These are phyloP conservation scores for Aspergillus sp. DNA, from an alignment of 2,329 filamentous ascomycete genomes.

Conservation along the genomic window DNA sequence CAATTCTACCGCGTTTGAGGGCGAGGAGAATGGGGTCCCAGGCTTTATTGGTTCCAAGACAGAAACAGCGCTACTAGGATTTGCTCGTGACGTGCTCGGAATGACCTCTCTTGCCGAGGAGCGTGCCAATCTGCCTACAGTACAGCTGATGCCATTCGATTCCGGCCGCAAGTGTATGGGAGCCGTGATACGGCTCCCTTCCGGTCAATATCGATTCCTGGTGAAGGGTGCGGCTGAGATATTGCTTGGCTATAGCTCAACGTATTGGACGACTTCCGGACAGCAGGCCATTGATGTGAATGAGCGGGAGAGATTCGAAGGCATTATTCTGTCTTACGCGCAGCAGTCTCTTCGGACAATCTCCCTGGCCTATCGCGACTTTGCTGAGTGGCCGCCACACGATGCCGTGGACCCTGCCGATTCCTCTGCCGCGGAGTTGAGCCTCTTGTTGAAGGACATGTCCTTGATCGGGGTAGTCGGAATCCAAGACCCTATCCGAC, in stretches of 20 bases:
- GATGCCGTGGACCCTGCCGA: conserved; percentile 58
- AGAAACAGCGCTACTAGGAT: conserved; percentile 66
- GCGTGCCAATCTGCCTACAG: conserved; percentile 56
- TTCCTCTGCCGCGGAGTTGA: conserved; percentile 61
- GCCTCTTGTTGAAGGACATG: conserved; percentile 67
- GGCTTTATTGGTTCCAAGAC: conserved; percentile 73
- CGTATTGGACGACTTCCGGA: conserved; percentile 22
- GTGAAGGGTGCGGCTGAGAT: conserved; percentile 47
- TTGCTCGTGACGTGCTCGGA: conserved; percentile 62
- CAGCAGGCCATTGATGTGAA: background rate
- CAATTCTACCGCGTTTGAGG: conserved; percentile 69
- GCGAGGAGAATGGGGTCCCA: conserved; percentile 60
- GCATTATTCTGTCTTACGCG: conserved; percentile 31
- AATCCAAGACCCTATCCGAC: conserved; percentile 68
- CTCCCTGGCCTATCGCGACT: conserved; percentile 68
- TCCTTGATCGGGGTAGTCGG: conserved; percentile 67
- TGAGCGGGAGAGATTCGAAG: conserved; percentile 8
- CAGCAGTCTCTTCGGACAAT: conserved; percentile 68
- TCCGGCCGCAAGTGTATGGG: conserved; percentile 66
- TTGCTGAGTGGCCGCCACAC: conserved; percentile 62
- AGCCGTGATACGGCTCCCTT: conserved; percentile 35
- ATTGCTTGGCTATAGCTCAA: conserved; percentile 29
- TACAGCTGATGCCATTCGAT: conserved; percentile 71
- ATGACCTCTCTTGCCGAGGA: conserved; percentile 61
- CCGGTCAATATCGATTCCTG: conserved; percentile 37